Evolutionary conservation across 139 green algal species (phyloP), one percentile per base, ranked within the genome.

Genomic region (Picochlorum sp.): DNA sequence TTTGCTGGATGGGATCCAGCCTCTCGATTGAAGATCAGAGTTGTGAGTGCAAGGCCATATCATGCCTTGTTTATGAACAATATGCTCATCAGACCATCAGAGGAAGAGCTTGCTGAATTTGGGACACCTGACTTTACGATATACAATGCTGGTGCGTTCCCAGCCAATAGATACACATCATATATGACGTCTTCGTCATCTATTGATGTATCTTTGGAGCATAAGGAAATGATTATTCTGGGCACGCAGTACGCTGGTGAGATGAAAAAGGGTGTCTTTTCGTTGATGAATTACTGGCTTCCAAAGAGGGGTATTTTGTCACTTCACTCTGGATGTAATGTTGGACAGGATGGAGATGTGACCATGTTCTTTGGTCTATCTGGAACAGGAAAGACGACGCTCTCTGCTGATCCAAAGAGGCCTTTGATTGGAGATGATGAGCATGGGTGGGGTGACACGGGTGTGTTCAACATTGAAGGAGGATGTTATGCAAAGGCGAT

Each of bases 11-110:
- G 86, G 88, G 80, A 90, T 56, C 64, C 73, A 9, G 64, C 69
- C 62, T 70, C 70, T 6, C 62, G 80, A 2, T 68, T 80, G 60
- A 87, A 90, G 70, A 77, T 97, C 20, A 82, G 90, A 26, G 81
- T 97, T 18, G 82, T 98, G 30, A 90, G 83, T 68, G 80, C 79
- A 24, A 71, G 88, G 2, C 80, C 92, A 18, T 98, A 96, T 78
- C 92, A 98, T 73, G 85, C 89, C 2, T 81, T 98, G 20, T 98
- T 98, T 76, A 95, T 95, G 83, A 77, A 91, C 81, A 98, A 98
- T 86, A 96, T 98, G 92, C 82, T 97, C 59, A 97, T 97, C 50
- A 57, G 86, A 2, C 66, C 66, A 18, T 51, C 52, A 7, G 61
- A 75, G 54, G 65, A 76, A 4, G 45, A 47, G 16, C 38, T 77